Base-by-base conservation (phyloP, 192 early-diverging fungal species). In the Gryganskiella cystojenkinii region DNA sequence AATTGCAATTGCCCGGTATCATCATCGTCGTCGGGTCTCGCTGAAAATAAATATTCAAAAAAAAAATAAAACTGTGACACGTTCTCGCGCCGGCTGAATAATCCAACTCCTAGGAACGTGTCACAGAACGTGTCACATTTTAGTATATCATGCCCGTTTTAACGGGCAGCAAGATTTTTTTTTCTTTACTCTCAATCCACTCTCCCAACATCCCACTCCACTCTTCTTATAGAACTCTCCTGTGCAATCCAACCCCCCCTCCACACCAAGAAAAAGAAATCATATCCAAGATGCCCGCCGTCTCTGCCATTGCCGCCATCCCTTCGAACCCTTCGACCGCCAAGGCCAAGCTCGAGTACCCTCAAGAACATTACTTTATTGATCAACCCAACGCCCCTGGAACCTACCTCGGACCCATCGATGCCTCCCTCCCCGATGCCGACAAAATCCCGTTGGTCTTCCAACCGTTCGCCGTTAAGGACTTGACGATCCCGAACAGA, bases 401-500 rank as follows among this genome's bases (percentile, higher is more conserved):
- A 4, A n/a, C 61, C 37, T 78, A 78, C 50, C 65, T 69, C 25
- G 74, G 79, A 25, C 79, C 79, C 44, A 56, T 64, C 11, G 61
- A 81, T 25, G 62, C 58, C 43, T 57, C 68, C 15, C 55, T 61
- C 56, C 33, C 57, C n/a, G 60, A 84, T 25, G 24, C 78, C 24
- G 83, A 81, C 54, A 79, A 80, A 45, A 19, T 56, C 31, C 74
- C 74, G 7, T 44, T 69, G 31, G 82, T 95, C 9, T 95, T 92
- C 76, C 76, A 85, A 56, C 92, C 95, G 0, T 72, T 95, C 33
- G 87, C 71, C 0, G 76, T 94, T 63, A 88, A 92, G 56, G 73
- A 78, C 3, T 56, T 92, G 34, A 90, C 85, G 15, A 82, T 94
- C 60, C 91, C 91, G 50, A 97, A 96, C 82, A 87, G 94, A 22